These are phyloP conservation scores for Thielaviopsis euricoi DNA, from an alignment of 2,329 filamentous ascomycete species.

Conservation along the genomic window DNA sequence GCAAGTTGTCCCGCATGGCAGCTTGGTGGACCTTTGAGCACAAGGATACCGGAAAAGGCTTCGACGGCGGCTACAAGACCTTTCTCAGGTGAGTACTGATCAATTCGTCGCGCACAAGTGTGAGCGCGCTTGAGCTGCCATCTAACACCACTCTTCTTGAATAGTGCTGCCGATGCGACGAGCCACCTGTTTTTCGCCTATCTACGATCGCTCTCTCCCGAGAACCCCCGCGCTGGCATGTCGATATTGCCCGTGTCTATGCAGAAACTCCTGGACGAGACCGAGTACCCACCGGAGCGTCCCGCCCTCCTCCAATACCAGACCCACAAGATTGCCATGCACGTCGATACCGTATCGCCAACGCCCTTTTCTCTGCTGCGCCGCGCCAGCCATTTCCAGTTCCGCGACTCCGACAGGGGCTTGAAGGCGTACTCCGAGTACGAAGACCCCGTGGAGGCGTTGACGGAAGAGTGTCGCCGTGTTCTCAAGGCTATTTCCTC, in stretches of 20 bases:
- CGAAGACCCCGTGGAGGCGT: conserved; percentile 70
- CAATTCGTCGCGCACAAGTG: neutral
- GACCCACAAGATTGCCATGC: conserved; percentile 88
- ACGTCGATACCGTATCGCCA: conserved; percentile 85
- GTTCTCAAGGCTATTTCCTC: conserved; percentile 80
- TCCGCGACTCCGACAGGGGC: conserved; percentile 73
- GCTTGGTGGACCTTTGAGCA: conserved; percentile 99
- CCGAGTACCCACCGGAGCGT: conserved; percentile 77
- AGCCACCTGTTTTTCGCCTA: conserved; percentile 98
- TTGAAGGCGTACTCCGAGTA: conserved; percentile 74
- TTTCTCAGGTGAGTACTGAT: conserved; percentile 70
- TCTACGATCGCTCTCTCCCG: conserved; percentile 75
- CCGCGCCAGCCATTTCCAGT: conserved; percentile 87
- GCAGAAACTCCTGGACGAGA: conserved; percentile 78
- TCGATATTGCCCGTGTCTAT: conserved; percentile 77
- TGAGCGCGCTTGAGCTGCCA: neutral
- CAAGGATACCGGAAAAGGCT: conserved; percentile 70
- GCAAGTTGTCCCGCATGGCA: conserved; percentile 86
- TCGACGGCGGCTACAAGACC: conserved; percentile 81
- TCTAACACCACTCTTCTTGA: conserved; percentile 18
- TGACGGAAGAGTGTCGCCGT: conserved; percentile 87
- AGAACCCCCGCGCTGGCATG: conserved; percentile 60
- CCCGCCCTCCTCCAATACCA: conserved; percentile 61
- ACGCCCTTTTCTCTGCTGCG: conserved; percentile 84
- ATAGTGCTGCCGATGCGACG: conserved; percentile 79